phyloP scores from a whole-genome alignment of 202 grass and related monocot species.

The Elaeis oleifera region DNA sequence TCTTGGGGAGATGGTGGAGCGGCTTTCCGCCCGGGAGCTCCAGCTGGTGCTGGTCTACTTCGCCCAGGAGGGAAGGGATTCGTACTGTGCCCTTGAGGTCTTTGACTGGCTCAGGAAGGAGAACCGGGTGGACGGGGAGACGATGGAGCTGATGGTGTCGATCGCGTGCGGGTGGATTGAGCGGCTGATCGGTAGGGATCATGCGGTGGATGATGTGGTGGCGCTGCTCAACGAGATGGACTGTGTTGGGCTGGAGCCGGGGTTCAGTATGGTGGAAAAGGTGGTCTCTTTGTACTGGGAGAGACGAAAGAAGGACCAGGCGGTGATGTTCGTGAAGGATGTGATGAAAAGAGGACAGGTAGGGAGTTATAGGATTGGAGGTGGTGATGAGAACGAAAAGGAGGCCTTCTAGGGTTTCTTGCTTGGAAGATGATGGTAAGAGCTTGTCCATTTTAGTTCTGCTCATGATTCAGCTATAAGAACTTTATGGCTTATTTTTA shows the following conservation, averaged over 20 bases:
- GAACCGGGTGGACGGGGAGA: constrained; percentile 89
- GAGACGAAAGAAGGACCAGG: constrained; percentile 44
- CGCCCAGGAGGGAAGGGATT: constrained; percentile 86
- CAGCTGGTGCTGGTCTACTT: constrained; percentile 98
- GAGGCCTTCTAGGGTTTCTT: constrained; percentile 67
- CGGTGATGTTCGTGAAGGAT: constrained; percentile 79
- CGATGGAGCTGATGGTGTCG: constrained; percentile 95
- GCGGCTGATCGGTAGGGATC: constrained; percentile 47
- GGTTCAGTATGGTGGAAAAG: constrained; percentile 95
- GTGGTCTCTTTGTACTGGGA: constrained; percentile 87
- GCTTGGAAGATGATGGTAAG: constrained; percentile 94
- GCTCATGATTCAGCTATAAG: neutral
- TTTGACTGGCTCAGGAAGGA: constrained; percentile 95
- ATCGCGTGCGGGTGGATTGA: constrained; percentile 95
- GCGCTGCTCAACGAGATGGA: constrained; percentile 85
- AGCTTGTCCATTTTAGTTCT: neutral
- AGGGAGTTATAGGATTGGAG: constrained; percentile 33
- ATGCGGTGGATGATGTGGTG: constrained; percentile 57
- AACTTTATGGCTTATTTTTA: no score
- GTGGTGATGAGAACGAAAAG: constrained; percentile 27
- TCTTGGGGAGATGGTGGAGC: constrained; percentile 49
- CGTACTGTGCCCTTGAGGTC: constrained; percentile 92
- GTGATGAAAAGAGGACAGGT: constrained; percentile 60
- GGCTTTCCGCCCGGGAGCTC: constrained; percentile 73
- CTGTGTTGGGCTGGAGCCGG: constrained; percentile 74